Percentiles rank a stretch among this genome's conserved stretches.
Evolutionary conservation across 306 rosid species (phyloP).

Genomic region (Leucaena leucocephala): DNA sequence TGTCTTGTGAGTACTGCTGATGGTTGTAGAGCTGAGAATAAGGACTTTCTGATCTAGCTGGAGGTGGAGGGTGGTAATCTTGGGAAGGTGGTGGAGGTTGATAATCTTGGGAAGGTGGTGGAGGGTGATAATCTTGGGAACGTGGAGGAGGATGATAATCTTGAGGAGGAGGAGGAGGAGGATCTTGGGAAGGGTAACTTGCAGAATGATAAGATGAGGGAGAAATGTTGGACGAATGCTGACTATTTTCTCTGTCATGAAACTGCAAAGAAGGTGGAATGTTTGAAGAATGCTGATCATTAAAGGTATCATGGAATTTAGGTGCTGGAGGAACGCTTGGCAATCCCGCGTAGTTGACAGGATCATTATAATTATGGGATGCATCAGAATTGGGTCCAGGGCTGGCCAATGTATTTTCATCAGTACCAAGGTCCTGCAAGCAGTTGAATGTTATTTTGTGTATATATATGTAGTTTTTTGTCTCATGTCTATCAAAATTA

Average conservation of each 20-base stretch:
- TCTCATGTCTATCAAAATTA: background rate
- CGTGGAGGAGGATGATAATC: constrained; percentile 64
- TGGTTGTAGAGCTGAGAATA: constrained; percentile 68
- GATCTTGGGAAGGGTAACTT: constrained; percentile 66
- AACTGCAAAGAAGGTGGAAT: constrained; percentile 59
- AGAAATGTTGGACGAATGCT: constrained; percentile 50
- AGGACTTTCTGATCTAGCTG: constrained; percentile 61
- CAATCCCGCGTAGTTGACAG: constrained; percentile 45
- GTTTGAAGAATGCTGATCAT: constrained; percentile 46
- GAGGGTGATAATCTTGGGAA: constrained; percentile 55
- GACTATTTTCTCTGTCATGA: constrained; percentile 53
- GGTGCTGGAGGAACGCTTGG: constrained; percentile 49
- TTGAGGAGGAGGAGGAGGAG: constrained; percentile 45
- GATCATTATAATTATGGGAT: constrained; percentile 49
- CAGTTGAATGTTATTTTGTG: constrained; percentile 32
- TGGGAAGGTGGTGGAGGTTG: constrained; percentile 50
- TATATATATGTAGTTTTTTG: background rate
- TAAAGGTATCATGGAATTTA: constrained; percentile 48
- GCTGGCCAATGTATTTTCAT: constrained; percentile 48
- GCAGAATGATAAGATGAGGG: constrained; percentile 61
- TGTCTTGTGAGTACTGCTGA: constrained; percentile 68
- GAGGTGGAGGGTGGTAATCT: constrained; percentile 63
- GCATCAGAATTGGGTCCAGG: constrained; percentile 58
- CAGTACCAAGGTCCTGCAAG: constrained; percentile 68
- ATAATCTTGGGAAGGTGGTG: constrained; percentile 54